Evolutionary conservation across 2,329 filamentous ascomycete genomes (phyloP).

Genomic region (Thermothelomyces thermophilus): DNA sequence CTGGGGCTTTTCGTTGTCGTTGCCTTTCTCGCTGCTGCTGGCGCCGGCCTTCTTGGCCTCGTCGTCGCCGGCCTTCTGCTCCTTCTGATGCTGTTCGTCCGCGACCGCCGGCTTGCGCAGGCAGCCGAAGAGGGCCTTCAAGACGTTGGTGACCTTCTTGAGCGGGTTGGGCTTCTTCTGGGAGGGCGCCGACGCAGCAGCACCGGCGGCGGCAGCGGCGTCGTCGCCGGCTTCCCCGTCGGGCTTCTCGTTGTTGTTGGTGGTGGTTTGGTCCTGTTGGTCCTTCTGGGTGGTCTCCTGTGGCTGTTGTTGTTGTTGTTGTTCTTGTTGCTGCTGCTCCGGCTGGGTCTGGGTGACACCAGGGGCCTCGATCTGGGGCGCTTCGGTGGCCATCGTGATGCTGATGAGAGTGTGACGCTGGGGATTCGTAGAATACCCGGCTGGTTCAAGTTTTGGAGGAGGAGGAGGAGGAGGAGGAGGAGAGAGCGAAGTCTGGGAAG

Average conservation of each 20-base stretch:
- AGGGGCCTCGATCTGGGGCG: constrained; percentile 4
- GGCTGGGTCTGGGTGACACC: neutral
- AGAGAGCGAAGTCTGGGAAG: neutral
- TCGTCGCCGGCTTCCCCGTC: neutral
- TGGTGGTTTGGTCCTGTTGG: neutral
- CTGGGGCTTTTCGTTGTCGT: too few relatives aligned
- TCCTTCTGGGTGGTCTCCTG: neutral
- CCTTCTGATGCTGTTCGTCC: too few relatives aligned
- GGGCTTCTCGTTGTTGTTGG: neutral
- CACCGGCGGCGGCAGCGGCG: neutral
- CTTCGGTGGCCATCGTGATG: constrained; percentile 7
- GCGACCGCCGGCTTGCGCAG: constrained; percentile 7
- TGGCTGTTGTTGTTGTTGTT: neutral
- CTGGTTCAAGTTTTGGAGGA: too few relatives aligned
- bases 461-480: neutral
- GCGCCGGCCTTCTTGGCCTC: neutral
- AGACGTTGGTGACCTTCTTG: constrained; percentile 4
- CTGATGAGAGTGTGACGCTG: neutral
- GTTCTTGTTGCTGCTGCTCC: constrained; percentile 2
- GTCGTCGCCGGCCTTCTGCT: neutral
- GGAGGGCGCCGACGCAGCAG: neutral
- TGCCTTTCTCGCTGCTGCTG: neutral
- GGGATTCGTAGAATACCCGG: neutral
- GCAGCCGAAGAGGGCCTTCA: constrained; percentile 14
- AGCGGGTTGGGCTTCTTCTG: constrained; percentile 13